These are phyloP conservation scores for Mycena sp. DNA, from an alignment of 1,284 basidiomycete genomes.

Conservation along the genomic window DNA sequence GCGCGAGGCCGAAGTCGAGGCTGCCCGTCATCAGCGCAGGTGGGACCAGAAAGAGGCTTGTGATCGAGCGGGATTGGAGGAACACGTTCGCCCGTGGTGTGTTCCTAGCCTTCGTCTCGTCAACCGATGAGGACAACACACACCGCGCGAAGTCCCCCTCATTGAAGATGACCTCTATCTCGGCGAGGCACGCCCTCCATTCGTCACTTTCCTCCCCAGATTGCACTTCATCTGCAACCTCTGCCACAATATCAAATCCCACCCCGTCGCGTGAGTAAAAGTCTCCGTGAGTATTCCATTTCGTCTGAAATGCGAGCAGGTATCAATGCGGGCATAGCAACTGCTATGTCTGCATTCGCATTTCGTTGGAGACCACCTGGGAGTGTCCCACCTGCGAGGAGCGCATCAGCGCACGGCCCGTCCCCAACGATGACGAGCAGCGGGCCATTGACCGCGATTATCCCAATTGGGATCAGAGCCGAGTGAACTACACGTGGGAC, in stretches of 20 bases:
- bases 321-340: not conserved
- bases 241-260: not conserved
- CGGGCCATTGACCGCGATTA: not conserved
- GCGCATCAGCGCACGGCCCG: not conserved
- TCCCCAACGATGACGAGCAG: not conserved
- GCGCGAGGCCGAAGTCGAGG: no score
- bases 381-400: not conserved
- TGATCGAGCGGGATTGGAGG: no score
- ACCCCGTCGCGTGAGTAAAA: not conserved
- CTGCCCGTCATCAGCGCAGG: no score
- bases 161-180: not conserved
- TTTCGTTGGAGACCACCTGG: not conserved
- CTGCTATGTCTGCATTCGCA: not conserved
- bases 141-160: not conserved
- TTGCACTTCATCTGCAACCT: not conserved
- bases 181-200: no score
- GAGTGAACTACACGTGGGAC: not conserved
- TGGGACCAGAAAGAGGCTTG: no score
- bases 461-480: not conserved
- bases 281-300: not conserved
- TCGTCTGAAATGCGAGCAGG: not conserved
- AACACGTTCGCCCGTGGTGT: no score
- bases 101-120: no score
- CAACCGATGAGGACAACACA: no score
- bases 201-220: not conserved